Percentiles rank a stretch among this genome's conserved stretches.
Evolutionary conservation across 176 grass and related monocot species (phyloP).

Genomic region (Microstegium vimineum): DNA sequence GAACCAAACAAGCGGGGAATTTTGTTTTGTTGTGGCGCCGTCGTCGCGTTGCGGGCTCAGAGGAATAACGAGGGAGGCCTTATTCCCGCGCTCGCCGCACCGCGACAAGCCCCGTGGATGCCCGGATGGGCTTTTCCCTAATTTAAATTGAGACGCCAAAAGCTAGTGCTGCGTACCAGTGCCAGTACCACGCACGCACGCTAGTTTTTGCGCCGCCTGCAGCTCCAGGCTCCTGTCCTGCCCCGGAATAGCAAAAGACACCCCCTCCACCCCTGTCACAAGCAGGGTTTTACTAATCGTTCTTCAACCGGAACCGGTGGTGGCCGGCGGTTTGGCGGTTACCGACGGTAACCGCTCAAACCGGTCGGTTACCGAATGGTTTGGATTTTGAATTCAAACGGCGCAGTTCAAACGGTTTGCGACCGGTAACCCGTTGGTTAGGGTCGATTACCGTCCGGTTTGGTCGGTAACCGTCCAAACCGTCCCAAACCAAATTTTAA

Average conservation of each 20-base stretch:
- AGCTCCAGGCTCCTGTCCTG: not conserved
- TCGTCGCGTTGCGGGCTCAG: conserved; percentile 15
- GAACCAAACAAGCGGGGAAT: not conserved
- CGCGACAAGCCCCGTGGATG: conserved; percentile 20
- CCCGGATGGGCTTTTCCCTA: not conserved
- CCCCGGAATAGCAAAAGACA: not conserved
- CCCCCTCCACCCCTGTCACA: too few species aligned
- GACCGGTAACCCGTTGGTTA: too few species aligned
- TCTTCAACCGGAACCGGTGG: too few species aligned
- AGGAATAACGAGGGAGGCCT: conserved; percentile 16
- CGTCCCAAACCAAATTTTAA: too few species aligned
- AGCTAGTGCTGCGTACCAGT: not conserved
- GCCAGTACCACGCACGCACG: not conserved
- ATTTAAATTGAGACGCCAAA: not conserved
- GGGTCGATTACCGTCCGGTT: too few species aligned
- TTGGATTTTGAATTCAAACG: too few species aligned
- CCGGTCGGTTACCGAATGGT: too few species aligned
- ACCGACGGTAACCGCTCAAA: too few species aligned
- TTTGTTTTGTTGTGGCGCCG: conserved; percentile 40
- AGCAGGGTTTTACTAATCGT: too few species aligned
- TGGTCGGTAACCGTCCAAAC: too few species aligned
- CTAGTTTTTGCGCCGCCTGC: not conserved
- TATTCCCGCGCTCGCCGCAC: conserved; percentile 13
- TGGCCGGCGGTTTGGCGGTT: too few species aligned
- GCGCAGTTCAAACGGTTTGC: too few species aligned